Conservation (phyloP, 1,139 yeast genomes). For the Scheffersomyces cryptocercus region DNA sequence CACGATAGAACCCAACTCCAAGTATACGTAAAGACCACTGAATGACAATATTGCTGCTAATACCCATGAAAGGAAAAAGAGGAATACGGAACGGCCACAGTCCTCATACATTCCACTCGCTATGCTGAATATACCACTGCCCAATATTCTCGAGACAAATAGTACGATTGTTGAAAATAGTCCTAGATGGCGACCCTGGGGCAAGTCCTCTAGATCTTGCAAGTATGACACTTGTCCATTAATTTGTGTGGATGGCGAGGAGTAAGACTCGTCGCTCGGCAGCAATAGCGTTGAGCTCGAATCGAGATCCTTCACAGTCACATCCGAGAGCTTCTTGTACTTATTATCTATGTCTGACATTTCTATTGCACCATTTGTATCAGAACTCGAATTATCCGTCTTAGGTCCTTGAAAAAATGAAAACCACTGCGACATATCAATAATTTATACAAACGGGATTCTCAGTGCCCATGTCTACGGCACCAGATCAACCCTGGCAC, state of each 20-base stretch:
- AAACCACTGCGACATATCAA: neutral
- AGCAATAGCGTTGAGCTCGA: neutral
- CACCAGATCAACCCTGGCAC: neutral
- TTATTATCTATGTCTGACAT: neutral
- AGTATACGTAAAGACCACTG: constrained; percentile 63
- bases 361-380: neutral
- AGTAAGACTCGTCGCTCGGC: neutral
- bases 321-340: neutral
- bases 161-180: constrained; percentile 62
- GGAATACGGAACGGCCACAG: constrained; percentile 63
- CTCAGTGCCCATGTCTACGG: neutral
- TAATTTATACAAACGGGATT: neutral
- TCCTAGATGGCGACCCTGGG: constrained; percentile 76
- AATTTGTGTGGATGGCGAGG: constrained; percentile 7
- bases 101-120: constrained; percentile 67
- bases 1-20: constrained; percentile 68
- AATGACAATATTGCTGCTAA: constrained; percentile 62
- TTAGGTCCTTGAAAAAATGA: neutral
- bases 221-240: constrained; percentile 20
- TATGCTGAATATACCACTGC: constrained; percentile 75
- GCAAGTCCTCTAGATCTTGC: constrained; percentile 53
- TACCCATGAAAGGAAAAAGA: constrained; percentile 63
- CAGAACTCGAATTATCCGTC: neutral
- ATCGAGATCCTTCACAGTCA: neutral
- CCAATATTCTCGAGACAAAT: constrained; percentile 69